Conservation (phyloP, 176 grass and related monocot genomes). For the Triticum turgidum region DNA sequence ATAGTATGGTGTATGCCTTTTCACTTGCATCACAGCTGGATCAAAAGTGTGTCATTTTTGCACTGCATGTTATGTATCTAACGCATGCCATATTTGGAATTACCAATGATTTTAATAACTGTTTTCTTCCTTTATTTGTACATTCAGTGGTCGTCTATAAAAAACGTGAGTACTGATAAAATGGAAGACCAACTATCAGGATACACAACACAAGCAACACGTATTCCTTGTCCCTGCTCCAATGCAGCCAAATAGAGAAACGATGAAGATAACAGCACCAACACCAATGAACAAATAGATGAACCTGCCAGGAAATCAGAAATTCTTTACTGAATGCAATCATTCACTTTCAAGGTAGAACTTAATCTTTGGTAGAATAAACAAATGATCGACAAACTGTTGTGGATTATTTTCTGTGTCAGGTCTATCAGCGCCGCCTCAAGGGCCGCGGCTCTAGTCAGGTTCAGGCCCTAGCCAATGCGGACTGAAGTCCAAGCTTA, state of each 20-base stretch:
- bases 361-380: no score
- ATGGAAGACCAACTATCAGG: constrained; percentile 37
- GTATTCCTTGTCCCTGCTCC: constrained; percentile 67
- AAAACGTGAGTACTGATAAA: constrained; percentile 11
- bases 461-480: no score
- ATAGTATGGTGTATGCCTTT: background rate
- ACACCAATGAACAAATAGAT: constrained; percentile 79
- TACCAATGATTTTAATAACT: background rate
- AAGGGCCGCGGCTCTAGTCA: background rate
- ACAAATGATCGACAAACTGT: background rate
- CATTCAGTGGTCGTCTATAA: background rate
- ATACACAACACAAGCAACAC: constrained; percentile 92
- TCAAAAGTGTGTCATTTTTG: background rate
- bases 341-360: no score
- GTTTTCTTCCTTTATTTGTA: background rate
- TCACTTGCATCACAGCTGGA: background rate
- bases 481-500: background rate
- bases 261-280: constrained; percentile 57
- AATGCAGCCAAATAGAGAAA: constrained; percentile 80
- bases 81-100: background rate
- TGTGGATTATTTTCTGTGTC: background rate
- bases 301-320: constrained; percentile 57
- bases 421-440: background rate
- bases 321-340: background rate
- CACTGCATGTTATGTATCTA: background rate